These are phyloP conservation scores for Aureobasidium sp. DNA, from an alignment of 2,329 filamentous ascomycete species.

Conservation along the genomic window DNA sequence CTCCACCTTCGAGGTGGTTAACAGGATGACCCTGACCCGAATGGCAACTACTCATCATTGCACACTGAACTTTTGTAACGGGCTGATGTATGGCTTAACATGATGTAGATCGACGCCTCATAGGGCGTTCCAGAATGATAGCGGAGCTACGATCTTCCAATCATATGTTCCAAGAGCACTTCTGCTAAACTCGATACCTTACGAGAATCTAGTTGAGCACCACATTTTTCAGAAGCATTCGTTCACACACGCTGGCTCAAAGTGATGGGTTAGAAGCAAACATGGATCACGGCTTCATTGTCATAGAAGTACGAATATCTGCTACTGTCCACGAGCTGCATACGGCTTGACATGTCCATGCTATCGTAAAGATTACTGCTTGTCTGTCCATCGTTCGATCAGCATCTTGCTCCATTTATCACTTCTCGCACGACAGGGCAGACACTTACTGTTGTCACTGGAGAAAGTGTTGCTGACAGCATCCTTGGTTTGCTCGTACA, in stretches of 20 bases:
- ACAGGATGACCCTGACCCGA: neutral
- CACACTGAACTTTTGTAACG: no score
- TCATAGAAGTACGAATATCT: neutral
- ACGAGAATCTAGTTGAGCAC: no score
- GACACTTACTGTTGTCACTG: constrained; percentile 10
- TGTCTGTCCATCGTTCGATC: neutral
- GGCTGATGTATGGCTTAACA: no score
- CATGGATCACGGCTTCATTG: neutral
- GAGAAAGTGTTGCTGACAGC: constrained; percentile 33
- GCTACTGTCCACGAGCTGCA: neutral
- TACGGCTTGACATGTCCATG: neutral
- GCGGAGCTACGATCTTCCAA: no score
- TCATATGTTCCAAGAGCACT: no score
- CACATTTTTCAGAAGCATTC: no score
- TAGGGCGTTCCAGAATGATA: no score
- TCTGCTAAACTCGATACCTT: no score
- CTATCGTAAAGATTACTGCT: neutral
- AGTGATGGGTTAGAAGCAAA: no score
- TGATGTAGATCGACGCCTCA: no score
- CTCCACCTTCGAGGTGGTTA: neutral
- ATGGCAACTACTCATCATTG: no score
- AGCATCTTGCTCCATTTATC: neutral
- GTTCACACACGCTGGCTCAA: neutral
- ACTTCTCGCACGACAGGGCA: neutral
- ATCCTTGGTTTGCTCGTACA: constrained; percentile 37